Conservation (phyloP, 495 filamentous ascomycete genomes). For the Thermothielavioides terrestris region DNA sequence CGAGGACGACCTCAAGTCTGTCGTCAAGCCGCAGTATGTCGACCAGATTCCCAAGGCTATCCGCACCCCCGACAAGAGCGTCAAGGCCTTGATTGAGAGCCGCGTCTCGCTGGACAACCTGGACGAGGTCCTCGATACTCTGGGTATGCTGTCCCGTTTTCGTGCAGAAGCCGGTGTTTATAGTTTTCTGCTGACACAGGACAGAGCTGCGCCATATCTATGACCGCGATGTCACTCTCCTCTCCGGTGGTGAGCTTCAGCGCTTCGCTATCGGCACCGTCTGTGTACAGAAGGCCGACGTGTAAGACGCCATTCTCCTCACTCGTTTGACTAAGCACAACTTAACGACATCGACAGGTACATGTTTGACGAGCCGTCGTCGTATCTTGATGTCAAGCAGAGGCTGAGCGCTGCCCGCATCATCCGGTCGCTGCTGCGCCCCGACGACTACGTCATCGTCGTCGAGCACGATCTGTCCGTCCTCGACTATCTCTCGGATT, state of each 20-base stretch:
- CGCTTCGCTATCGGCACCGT: slow-evolving; percentile 93
- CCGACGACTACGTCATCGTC: slow-evolving; percentile 93
- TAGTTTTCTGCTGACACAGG: slow-evolving; percentile 19
- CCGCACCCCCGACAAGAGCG: slow-evolving; percentile 63
- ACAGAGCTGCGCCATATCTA: slow-evolving; percentile 76
- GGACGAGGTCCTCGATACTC: slow-evolving; percentile 71
- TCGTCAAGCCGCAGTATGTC: slow-evolving; percentile 98
- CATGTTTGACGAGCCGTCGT: slow-evolving; percentile 99
- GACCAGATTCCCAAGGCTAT: slow-evolving; percentile 94
- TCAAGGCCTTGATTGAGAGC: slow-evolving; percentile 64
- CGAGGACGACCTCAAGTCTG: slow-evolving; percentile 91
- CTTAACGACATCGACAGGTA: slow-evolving; percentile 41
- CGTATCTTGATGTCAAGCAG: slow-evolving; percentile 96
- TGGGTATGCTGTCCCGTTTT: slow-evolving; percentile 43
- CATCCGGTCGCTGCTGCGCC: slow-evolving; percentile 78
- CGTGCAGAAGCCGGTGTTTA: neutral
- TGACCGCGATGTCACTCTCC: slow-evolving; percentile 75
- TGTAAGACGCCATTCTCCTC: slow-evolving; percentile 45
- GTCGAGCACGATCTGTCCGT: slow-evolving; percentile 99
- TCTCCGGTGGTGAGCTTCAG: slow-evolving; percentile 96
- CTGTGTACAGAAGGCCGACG: slow-evolving; percentile 92
- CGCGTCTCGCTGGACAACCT: slow-evolving; percentile 71
- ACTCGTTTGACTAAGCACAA: neutral
- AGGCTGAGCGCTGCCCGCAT: slow-evolving; percentile 84
- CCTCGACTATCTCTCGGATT: slow-evolving; percentile 96